Percentiles rank a stretch among this genome's conserved stretches.
Conservation (phyloP, 2,329 filamentous ascomycete species). For the Botryotinia convoluta region DNA sequence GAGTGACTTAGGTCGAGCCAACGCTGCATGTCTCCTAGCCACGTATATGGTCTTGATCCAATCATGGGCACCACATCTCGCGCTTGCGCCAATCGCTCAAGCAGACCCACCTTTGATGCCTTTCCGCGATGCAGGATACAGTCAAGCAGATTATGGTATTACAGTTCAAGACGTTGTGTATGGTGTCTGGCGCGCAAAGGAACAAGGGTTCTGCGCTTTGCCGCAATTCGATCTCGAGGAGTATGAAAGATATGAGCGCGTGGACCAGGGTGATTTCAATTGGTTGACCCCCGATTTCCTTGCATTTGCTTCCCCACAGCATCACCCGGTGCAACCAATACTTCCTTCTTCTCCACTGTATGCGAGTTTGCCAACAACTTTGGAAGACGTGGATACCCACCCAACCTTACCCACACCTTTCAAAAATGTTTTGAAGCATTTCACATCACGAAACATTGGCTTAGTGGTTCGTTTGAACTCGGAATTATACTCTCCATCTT, state of each 20-base stretch:
- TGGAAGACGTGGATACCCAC: constrained; percentile 68
- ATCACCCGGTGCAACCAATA: constrained; percentile 71
- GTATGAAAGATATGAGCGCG: constrained; percentile 93
- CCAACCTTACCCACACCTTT: constrained; percentile 78
- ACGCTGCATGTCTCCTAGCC: constrained; percentile 90
- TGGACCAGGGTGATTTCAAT: constrained; percentile 99
- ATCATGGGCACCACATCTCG: constrained; percentile 94
- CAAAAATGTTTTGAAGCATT: constrained; percentile 93
- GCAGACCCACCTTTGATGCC: constrained; percentile 98
- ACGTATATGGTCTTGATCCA: constrained; percentile 99
- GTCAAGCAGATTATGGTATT: constrained; percentile 93
- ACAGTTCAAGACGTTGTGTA: constrained; percentile 98
- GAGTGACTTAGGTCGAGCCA: constrained; percentile 68
- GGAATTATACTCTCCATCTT: constrained; percentile 92
- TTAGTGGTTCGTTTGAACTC: constrained; percentile 95
- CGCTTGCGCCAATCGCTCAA: constrained; percentile 91
- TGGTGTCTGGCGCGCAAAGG: constrained; percentile 97
- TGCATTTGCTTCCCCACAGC: constrained; percentile 93
- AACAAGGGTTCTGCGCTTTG: constrained; percentile 85
- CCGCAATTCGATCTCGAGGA: constrained; percentile 95
- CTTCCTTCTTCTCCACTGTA: constrained; percentile 71
- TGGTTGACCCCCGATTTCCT: constrained; percentile 96
- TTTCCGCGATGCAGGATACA: constrained; percentile 97
- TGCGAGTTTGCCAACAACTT: constrained; percentile 68
- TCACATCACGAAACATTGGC: constrained; percentile 82